Evolutionary conservation across 129 eudicot species (phyloP), one percentile per base, ranked within the genome.

Genomic region (Solidago caesia): DNA sequence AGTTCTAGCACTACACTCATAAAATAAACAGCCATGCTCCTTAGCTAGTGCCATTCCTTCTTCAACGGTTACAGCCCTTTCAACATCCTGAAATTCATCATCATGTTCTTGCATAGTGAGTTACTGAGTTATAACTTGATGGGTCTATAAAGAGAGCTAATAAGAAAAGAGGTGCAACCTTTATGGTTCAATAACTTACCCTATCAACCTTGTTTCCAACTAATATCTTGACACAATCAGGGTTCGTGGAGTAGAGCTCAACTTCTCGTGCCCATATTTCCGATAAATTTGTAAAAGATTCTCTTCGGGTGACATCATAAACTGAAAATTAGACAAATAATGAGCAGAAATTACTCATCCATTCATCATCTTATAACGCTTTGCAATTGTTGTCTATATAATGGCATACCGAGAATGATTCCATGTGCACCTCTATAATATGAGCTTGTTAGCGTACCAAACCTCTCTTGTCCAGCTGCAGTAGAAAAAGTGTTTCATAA

Each of bases 381-480:
- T 8, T 58, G 41, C 47, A 61, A 5, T 9, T 16, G 64, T 53
- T 7, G 75, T 56, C 15, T 71, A 57, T 5, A 11, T 51, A 10
- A 27, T 43, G 39, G 29, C 84, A 33, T 89, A 92, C 97, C 97
- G 9, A 92, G 91, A 77, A 92, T 77, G 43, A 92, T 85, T 21
- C 97, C 97, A 76, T 92, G 97, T 58, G 97, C 96, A 26, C 94
- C 96, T 85, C 97, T 79, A 79, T 89, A 92, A 77, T 92, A 92
- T 7, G 97, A 92, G 79, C 91, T 87, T 61, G 82, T 85, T 74
- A 92, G 74, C 62, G 91, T 81, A 75, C 97, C 88, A 67, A 89
- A 92, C 75, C 94, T 87, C 84, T 92, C 97, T 70, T 92, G 97
- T 67, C 97, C 97, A 66, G 93, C 97, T 92, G 88, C 84, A 84